Percentiles rank a stretch among this genome's conserved stretches.
phyloP scores from a whole-genome alignment of 768 basidiomycete genomes.

The Dentipellis sp. region DNA sequence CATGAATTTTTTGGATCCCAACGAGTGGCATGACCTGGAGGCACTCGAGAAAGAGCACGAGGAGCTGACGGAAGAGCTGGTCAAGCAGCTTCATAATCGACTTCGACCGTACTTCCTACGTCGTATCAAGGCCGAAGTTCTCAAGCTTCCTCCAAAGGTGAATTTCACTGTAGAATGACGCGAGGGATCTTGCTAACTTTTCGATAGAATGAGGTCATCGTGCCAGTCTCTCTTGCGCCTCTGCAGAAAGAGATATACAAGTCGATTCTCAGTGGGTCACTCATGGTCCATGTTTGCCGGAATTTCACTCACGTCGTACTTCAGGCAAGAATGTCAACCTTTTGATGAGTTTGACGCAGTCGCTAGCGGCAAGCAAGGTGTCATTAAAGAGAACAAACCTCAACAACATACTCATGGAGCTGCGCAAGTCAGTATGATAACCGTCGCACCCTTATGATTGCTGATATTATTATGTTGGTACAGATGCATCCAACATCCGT shows the following conservation, averaged over 20 bases:
- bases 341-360: slow-evolving; percentile 48
- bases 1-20: slow-evolving; percentile 88
- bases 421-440: slow-evolving; percentile 55
- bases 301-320: slow-evolving; percentile 5
- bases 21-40: slow-evolving; percentile 68
- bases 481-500: slow-evolving; percentile 89
- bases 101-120: slow-evolving; percentile 89
- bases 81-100: slow-evolving; percentile 70
- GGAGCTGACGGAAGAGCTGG: slow-evolving; percentile 68
- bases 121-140: slow-evolving; percentile 86
- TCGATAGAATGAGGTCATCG: slow-evolving; percentile 77
- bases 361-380: slow-evolving; percentile 20
- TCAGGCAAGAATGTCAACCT: slow-evolving; percentile 65
- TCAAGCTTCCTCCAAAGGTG: slow-evolving; percentile 89
- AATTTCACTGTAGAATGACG: not conserved
- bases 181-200: not conserved
- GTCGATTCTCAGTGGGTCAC: slow-evolving; percentile 60
- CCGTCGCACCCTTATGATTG: not conserved
- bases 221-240: slow-evolving; percentile 81
- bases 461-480: not conserved
- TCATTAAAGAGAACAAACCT: slow-evolving; percentile 41
- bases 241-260: slow-evolving; percentile 86
- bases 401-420: slow-evolving; percentile 82
- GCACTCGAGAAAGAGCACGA: slow-evolving; percentile 65
- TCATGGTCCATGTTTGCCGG: too few species aligned